phyloP scores from a whole-genome alignment of 768 basidiomycete genomes.

The Collybia sordida region DNA sequence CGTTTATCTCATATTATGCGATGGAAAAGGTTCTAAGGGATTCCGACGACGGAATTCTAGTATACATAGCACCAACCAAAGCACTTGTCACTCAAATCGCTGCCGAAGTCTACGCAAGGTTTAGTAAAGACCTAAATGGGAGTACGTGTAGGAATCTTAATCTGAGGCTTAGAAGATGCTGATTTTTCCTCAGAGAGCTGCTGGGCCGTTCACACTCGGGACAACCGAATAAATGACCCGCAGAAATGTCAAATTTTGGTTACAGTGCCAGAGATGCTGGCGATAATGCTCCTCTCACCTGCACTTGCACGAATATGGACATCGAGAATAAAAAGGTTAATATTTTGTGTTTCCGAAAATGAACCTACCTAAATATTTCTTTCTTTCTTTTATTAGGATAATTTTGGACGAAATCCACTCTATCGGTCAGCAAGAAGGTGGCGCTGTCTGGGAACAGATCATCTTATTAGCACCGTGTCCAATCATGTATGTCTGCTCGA shows the following conservation, averaged over 20 bases:
- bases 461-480: constrained; percentile 69
- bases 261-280: constrained; percentile 71
- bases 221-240: constrained; percentile 60
- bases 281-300: constrained; percentile 70
- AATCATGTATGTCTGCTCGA: constrained; percentile 52
- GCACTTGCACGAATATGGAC: constrained; percentile 61
- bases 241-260: constrained; percentile 72
- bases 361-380: constrained; percentile 3
- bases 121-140: constrained; percentile 47
- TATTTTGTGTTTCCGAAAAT: neutral
- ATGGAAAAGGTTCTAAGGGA: constrained; percentile 67
- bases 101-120: constrained; percentile 72
- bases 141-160: constrained; percentile 29
- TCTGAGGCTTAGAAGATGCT: neutral
- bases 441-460: constrained; percentile 76
- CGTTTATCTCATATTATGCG: constrained; percentile 76
- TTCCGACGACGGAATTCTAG: constrained; percentile 65
- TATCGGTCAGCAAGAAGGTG: constrained; percentile 69
- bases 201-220: constrained; percentile 68
- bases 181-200: constrained; percentile 41
- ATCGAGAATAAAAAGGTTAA: constrained; percentile 58
- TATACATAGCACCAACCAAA: constrained; percentile 77
- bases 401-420: constrained; percentile 69
- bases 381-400: constrained; percentile 48
- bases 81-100: constrained; percentile 72